Base-by-base conservation (phyloP, 495 filamentous ascomycete species). In the Aspergillus leporis region DNA sequence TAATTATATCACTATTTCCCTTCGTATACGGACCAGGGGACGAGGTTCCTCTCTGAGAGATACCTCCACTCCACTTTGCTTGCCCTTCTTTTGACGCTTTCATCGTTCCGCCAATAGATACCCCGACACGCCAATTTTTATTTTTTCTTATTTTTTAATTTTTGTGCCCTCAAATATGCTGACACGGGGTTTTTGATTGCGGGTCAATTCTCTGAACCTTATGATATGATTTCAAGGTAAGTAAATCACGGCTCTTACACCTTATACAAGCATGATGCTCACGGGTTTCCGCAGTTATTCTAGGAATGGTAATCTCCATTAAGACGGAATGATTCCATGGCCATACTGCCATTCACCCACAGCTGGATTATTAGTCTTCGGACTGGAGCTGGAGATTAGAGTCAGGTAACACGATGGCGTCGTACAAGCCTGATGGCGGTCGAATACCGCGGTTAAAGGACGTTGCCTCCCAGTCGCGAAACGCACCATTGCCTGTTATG, bases 281-380 rank as follows among this genome's bases (percentile, higher is more conserved):
- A 21, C 22, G 50, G 36, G 28, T 47, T 19, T 31, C 51, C 40
- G 56, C 30, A 58, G 60, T 58, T 47, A 43, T 34, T 61, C 28
- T 36, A 48, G 30, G 48, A 55, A 5, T 28, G 16, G 41, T 36
- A 18, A 21, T 47, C 46, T 43, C 55, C 36, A 25, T 55, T 48
- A 55, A 22, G 57, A 55, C 73, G 71, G 70, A 63, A 78, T 78
- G 75, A 71, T 71, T 74, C 57, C 60, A 66, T 54, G 38, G 55
- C 58, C 53, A 64, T 61, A 62, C 60, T 53, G 58, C 60, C 23
- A 21, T 28, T 49, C 53, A 62, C 63, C 60, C 57, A 63, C 56
- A 51, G 64, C 48, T 69, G 47, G 52, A 70, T 65, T 50, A 60
- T 58, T 69, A 56, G 62, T 67, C 64, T 64, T 56, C 63, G 61